These are phyloP conservation scores for Orbilia blumenaviensis DNA, from an alignment of 2,329 filamentous ascomycete species.

Conservation along the genomic window DNA sequence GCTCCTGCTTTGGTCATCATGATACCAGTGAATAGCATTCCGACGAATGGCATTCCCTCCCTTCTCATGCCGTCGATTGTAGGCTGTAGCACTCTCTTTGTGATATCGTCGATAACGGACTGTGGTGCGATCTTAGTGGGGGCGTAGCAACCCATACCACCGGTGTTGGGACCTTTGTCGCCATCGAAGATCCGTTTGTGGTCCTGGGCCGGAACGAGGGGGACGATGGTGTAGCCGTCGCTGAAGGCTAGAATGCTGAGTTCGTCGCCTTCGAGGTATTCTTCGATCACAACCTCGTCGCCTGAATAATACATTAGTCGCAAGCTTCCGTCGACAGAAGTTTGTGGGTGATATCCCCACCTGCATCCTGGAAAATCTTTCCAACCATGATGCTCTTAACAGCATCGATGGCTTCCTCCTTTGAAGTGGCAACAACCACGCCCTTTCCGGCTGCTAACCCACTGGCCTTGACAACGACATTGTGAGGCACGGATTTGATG, in stretches of 20 bases:
- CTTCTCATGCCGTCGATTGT: conserved; percentile 87
- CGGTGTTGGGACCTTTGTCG: conserved; percentile 90
- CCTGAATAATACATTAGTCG: conserved; percentile 61
- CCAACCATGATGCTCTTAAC: conserved; percentile 90
- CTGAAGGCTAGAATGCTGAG: conserved; percentile 90
- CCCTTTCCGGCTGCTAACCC: conserved; percentile 95
- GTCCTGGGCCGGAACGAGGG: conserved; percentile 89
- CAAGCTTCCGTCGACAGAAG: background rate
- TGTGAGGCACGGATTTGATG: conserved; percentile 74
- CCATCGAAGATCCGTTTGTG: conserved; percentile 95
- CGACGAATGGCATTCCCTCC: conserved; percentile 77
- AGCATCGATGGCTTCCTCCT: conserved; percentile 81
- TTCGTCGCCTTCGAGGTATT: conserved; percentile 90
- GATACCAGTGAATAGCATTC: conserved; percentile 85
- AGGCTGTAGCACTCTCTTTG: conserved; percentile 83
- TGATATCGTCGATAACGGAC: conserved; percentile 78
- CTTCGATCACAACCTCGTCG: conserved; percentile 92
- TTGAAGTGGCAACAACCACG: conserved; percentile 84
- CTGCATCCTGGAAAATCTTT: conserved; percentile 84
- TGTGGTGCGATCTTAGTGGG: conserved; percentile 82
- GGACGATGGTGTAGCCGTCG: conserved; percentile 84
- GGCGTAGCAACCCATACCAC: conserved; percentile 97
- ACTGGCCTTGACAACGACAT: conserved; percentile 91
- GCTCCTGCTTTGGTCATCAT: conserved; percentile 87
- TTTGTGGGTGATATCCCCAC: conserved; percentile 24